These are phyloP conservation scores for Monosporascus ibericus DNA, from an alignment of 2,329 filamentous ascomycete species.

Conservation along the genomic window DNA sequence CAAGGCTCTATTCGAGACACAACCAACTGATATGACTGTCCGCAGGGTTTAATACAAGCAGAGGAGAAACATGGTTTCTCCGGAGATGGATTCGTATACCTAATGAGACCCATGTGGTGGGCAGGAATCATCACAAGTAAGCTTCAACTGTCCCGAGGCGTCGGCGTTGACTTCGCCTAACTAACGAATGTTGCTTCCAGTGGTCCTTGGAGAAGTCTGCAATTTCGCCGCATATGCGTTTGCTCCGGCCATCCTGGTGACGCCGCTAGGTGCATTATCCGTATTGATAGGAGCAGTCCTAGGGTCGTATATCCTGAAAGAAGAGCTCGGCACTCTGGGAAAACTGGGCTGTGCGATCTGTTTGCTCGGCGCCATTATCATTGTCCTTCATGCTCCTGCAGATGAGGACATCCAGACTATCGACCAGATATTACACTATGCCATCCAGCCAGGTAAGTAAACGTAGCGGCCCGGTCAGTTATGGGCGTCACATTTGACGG, in stretches of 20 bases:
- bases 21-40: slow-evolving; percentile 8
- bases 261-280: slow-evolving; percentile 85
- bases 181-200: slow-evolving; percentile 37
- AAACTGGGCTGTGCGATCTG: slow-evolving; percentile 95
- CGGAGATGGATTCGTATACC: slow-evolving; percentile 90
- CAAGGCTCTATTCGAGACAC: background rate
- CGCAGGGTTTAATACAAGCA: slow-evolving; percentile 79
- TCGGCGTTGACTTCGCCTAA: background rate
- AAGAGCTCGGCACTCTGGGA: slow-evolving; percentile 83
- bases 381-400: slow-evolving; percentile 92
- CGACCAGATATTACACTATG: slow-evolving; percentile 85
- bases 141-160: slow-evolving; percentile 24
- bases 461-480: background rate
- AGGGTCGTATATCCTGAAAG: slow-evolving; percentile 88
- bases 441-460: slow-evolving; percentile 75
- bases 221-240: slow-evolving; percentile 99
- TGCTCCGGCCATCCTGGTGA: slow-evolving; percentile 96
- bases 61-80: slow-evolving; percentile 92
- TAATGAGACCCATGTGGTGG: slow-evolving; percentile 97
- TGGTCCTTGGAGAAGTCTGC: slow-evolving; percentile 88
- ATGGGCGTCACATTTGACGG: background rate
- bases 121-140: slow-evolving; percentile 82
- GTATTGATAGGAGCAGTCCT: slow-evolving; percentile 93
- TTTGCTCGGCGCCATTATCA: slow-evolving; percentile 91
- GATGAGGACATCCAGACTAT: slow-evolving; percentile 89